A percentile compares a stretch with the other conserved stretches of the same genome.
Evolutionary conservation across 331 rosid species (phyloP).

Genomic region (Cydonia oblonga): DNA sequence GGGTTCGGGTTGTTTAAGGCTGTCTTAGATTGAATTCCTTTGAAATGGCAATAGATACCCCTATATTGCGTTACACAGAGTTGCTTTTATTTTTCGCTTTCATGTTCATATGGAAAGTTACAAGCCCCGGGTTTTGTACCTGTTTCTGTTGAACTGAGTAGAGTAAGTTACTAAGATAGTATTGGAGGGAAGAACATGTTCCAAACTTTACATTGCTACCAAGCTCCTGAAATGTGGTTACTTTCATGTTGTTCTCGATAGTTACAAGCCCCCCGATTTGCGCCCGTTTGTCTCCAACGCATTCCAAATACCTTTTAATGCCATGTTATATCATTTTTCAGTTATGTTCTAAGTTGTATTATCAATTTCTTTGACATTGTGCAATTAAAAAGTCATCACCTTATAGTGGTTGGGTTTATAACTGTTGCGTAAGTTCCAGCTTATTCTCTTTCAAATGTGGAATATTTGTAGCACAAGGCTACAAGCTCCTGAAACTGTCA

Average conservation of each 20-base stretch:
- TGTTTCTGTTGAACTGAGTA: neutral
- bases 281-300: neutral
- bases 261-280: too few species aligned
- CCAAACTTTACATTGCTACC: neutral
- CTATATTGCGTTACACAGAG: too few species aligned
- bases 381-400: neutral
- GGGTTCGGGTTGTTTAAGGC: neutral
- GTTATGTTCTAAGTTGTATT: neutral
- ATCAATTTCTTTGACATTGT: neutral
- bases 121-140: neutral
- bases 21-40: neutral
- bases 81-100: neutral
- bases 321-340: neutral
- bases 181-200: neutral
- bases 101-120: neutral
- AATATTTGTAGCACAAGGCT: too few species aligned
- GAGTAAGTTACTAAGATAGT: neutral
- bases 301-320: neutral
- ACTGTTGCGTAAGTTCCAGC: neutral
- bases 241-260: neutral
- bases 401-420: neutral
- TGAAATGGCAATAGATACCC: neutral
- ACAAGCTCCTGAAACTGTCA: too few species aligned
- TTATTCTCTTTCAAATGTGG: neutral
- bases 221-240: neutral